Conservation (phyloP, 1,139 yeast genomes). For the Kluyveromyces sp. region DNA sequence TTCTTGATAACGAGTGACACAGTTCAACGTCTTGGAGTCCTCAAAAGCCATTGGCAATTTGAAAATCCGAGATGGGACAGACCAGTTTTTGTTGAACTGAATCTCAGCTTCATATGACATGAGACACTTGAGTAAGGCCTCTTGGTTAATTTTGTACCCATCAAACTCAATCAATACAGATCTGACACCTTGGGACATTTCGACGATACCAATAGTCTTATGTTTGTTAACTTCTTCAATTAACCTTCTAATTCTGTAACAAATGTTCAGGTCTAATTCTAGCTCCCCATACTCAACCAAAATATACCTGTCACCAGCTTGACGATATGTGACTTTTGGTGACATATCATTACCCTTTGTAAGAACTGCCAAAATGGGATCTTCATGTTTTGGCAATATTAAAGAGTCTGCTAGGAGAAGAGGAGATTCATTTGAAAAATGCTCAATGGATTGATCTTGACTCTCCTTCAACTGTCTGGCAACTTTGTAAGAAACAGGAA, state of each 20-base stretch:
- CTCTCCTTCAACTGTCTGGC: slow-evolving; percentile 57
- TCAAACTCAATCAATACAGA: slow-evolving; percentile 85
- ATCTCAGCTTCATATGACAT: slow-evolving; percentile 71
- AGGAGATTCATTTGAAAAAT: slow-evolving; percentile 28
- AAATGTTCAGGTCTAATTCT: slow-evolving; percentile 71
- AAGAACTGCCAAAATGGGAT: slow-evolving; percentile 52
- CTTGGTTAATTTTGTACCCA: slow-evolving; percentile 53
- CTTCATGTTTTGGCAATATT: slow-evolving; percentile 35
- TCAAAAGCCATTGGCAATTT: slow-evolving; percentile 95
- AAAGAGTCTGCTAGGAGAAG: slow-evolving; percentile 36
- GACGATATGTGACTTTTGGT: slow-evolving; percentile 80
- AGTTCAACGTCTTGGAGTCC: slow-evolving; percentile 79
- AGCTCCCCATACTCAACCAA: slow-evolving; percentile 90
- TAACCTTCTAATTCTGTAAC: slow-evolving; percentile 79
- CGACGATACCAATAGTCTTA: slow-evolving; percentile 71
- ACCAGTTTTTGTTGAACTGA: slow-evolving; percentile 71
- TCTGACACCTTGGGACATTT: slow-evolving; percentile 95
- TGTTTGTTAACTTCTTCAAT: slow-evolving; percentile 63
- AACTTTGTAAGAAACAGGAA: slow-evolving; percentile 61
- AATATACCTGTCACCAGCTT: slow-evolving; percentile 93
- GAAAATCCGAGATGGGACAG: slow-evolving; percentile 72
- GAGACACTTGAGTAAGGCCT: slow-evolving; percentile 53
- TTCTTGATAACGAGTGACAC: slow-evolving; percentile 85
- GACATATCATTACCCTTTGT: slow-evolving; percentile 42
- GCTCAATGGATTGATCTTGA: slow-evolving; percentile 51